Conservation (phyloP, 2,329 filamentous ascomycete species). For the Escovopsis sp. region DNA sequence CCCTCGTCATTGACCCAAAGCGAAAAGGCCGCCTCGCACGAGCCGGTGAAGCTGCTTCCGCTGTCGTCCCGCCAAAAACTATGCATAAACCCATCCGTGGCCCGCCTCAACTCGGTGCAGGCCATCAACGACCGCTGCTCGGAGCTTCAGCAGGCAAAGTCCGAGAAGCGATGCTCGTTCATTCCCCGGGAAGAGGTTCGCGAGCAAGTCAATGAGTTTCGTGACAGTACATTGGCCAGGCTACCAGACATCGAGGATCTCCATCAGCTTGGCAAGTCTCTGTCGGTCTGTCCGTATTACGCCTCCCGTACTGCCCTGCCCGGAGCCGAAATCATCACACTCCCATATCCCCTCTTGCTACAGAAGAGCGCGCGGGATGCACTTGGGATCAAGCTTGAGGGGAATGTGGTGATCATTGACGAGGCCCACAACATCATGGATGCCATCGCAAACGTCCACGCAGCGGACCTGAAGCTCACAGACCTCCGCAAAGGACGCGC, state of each 20-base stretch:
- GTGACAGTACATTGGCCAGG: conserved; percentile 69
- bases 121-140: conserved; percentile 90
- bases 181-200: conserved; percentile 67
- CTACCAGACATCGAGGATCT: conserved; percentile 92
- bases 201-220: conserved; percentile 59
- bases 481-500: conserved; percentile 60
- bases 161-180: conserved; percentile 51
- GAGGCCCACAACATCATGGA: conserved; percentile 98
- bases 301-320: conserved; percentile 77
- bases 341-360: conserved; percentile 82
- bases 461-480: conserved; percentile 55
- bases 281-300: conserved; percentile 89
- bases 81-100: conserved; percentile 80
- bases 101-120: conserved; percentile 51
- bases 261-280: conserved; percentile 57
- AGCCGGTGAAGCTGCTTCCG: conserved; percentile 60
- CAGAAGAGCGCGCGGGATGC: conserved; percentile 81
- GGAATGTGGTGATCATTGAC: conserved; percentile 87
- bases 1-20: conserved; percentile 25
- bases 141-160: conserved; percentile 65
- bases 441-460: conserved; percentile 76
- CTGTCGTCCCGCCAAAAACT: conserved; percentile 74
- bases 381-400: conserved; percentile 69
- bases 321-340: conserved; percentile 73
- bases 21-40: conserved; percentile 11